A percentile compares a stretch with the other conserved stretches of the same genome.
Conservation (phyloP, 192 early-diverging fungal genomes). For the Haplosporangium gracile region DNA sequence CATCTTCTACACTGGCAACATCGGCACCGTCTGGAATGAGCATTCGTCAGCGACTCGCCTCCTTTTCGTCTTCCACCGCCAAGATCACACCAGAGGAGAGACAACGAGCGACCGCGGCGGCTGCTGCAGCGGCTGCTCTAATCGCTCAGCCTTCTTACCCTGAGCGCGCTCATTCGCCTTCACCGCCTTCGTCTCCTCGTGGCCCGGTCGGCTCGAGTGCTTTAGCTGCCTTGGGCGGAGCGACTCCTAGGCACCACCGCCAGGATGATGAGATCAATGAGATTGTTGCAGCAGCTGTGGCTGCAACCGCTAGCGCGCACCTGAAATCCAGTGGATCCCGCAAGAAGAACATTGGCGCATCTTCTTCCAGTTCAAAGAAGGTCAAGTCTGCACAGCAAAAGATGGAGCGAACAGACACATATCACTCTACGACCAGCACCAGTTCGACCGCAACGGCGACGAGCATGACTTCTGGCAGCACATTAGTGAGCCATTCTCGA, state of each 20-base stretch:
- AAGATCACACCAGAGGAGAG: slow-evolving; percentile 50
- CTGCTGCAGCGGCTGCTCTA: slow-evolving; percentile 39
- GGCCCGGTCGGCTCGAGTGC: slow-evolving; percentile 25
- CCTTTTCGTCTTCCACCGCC: slow-evolving; percentile 44
- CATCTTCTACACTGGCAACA: slow-evolving; percentile 18
- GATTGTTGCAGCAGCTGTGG: slow-evolving; percentile 52
- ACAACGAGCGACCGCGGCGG: slow-evolving; percentile 41
- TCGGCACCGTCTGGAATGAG: slow-evolving; percentile 39
- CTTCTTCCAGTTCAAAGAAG: slow-evolving; percentile 20
- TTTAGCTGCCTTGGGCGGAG: background rate
- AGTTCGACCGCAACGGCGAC: background rate
- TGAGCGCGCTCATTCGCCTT: slow-evolving; percentile 49
- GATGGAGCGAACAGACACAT: background rate
- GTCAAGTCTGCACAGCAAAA: background rate
- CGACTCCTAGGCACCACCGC: background rate
- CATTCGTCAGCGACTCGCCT: slow-evolving; percentile 44
- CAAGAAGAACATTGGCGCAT: slow-evolving; percentile 27
- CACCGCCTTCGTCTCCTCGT: slow-evolving; percentile 45
- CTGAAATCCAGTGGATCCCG: slow-evolving; percentile 43
- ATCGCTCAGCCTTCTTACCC: slow-evolving; percentile 31
- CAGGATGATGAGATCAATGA: slow-evolving; percentile 44
- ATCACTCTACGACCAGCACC: background rate
- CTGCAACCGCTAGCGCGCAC: slow-evolving; percentile 32
- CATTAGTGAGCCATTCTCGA: background rate
- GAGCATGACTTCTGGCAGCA: background rate